Evolutionary conservation across 148 eudicot genomes (phyloP).

Genomic region (Fallopia convolvulus): DNA sequence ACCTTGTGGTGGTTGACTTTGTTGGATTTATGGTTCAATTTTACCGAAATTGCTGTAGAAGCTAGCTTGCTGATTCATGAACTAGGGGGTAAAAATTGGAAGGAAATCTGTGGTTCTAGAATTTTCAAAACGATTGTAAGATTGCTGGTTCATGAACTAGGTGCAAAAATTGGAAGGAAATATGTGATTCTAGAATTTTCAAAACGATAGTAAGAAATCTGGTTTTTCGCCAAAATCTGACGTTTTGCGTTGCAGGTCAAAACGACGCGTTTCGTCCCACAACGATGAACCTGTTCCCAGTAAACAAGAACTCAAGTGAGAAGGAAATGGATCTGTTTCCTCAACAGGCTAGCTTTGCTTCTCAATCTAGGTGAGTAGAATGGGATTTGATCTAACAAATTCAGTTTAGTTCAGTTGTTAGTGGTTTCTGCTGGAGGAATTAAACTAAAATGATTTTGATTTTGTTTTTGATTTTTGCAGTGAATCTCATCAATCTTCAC

Average conservation of each 20-base stretch:
- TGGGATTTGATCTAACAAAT: not conserved
- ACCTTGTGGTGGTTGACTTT: not conserved
- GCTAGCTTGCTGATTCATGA: not conserved
- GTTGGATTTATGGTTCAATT: not conserved
- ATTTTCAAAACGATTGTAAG: not conserved
- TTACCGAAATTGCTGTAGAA: not conserved
- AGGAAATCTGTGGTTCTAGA: not conserved
- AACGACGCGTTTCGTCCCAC: conserved; percentile 8
- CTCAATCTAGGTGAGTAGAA: conserved; percentile 1
- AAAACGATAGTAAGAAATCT: not conserved
- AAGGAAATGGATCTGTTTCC: not conserved
- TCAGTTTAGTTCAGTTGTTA: not conserved
- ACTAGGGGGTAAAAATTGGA: not conserved
- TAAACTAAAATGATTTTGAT: not conserved
- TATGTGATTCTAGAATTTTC: not conserved
- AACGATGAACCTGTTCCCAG: conserved; percentile 11
- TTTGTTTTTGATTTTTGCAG: conserved; percentile 7
- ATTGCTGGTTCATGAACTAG: not conserved
- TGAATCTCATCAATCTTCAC: conserved; percentile 27
- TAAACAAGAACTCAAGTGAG: not conserved
- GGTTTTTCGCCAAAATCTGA: not conserved
- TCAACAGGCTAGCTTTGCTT: not conserved
- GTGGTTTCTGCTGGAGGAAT: not conserved
- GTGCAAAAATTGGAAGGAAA: not conserved
- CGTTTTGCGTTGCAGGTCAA: conserved; percentile 1